Conservation (phyloP, 176 grass and related monocot species). For the Echinochloa phyllopogon region DNA sequence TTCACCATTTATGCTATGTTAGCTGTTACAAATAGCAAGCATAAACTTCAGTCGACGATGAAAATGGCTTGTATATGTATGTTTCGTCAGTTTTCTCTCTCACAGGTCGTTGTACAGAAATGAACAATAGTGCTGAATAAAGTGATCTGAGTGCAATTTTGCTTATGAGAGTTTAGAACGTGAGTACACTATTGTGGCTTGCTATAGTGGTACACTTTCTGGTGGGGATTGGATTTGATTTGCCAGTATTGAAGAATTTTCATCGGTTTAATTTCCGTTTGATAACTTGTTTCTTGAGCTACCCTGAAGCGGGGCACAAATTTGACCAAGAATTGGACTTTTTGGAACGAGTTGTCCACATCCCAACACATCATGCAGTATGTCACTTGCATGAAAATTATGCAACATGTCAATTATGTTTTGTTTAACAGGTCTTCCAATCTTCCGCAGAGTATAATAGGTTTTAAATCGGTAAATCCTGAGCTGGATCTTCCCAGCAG, state of each 20-base stretch:
- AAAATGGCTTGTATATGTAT: slow-evolving; percentile 53
- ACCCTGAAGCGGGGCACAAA: no score
- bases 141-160: slow-evolving; percentile 53
- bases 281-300: no score
- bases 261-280: no score
- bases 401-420: background rate
- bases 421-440: background rate
- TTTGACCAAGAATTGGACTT: no score
- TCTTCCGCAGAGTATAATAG: no score
- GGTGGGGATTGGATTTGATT: background rate
- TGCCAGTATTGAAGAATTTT: background rate
- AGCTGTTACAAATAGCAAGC: slow-evolving; percentile 62
- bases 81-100: slow-evolving; percentile 7
- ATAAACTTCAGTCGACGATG: slow-evolving; percentile 37
- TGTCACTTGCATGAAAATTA: slow-evolving; percentile 22
- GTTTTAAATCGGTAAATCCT: background rate
- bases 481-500: background rate
- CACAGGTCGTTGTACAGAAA: slow-evolving; percentile 54
- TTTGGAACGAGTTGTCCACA: background rate
- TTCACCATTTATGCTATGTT: slow-evolving; percentile 61
- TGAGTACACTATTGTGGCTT: background rate
- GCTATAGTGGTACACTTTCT: background rate
- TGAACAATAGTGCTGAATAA: slow-evolving; percentile 53
- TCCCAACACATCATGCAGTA: slow-evolving; percentile 16
- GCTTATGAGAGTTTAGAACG: background rate